A percentile compares a stretch with the other conserved stretches of the same genome.
Evolutionary conservation across 2,329 filamentous ascomycete species (phyloP).

Genomic region (Fusarium agapanthi): DNA sequence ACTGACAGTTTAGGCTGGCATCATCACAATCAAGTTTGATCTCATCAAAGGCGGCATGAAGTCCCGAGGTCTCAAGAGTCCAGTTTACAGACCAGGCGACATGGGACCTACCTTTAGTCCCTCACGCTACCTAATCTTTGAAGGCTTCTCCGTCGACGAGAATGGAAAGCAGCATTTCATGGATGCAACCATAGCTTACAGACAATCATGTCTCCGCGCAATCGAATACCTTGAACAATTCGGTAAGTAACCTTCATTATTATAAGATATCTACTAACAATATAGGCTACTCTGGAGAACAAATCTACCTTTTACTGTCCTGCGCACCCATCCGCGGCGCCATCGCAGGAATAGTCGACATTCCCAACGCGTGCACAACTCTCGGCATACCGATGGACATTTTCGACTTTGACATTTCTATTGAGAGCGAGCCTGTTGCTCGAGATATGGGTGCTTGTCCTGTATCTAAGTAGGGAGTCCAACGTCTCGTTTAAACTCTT

Average conservation of each 20-base stretch:
- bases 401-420: constrained; percentile 91
- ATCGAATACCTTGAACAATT: constrained; percentile 51
- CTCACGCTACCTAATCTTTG: constrained; percentile 43
- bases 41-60: constrained; percentile 84
- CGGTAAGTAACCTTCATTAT: constrained; percentile 16
- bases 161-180: constrained; percentile 89
- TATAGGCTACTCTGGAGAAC: constrained; percentile 67
- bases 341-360: constrained; percentile 88
- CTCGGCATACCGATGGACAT: constrained; percentile 91
- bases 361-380: constrained; percentile 91
- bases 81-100: constrained; percentile 84
- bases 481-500: constrained; percentile 34
- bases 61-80: constrained; percentile 80
- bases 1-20: constrained; percentile 62
- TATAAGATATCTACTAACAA: neutral
- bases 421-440: constrained; percentile 59
- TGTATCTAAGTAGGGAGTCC: constrained; percentile 25
- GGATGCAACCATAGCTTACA: constrained; percentile 86
- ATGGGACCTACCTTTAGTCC: constrained; percentile 34
- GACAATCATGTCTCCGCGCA: constrained; percentile 75
- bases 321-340: constrained; percentile 90
- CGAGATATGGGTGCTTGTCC: constrained; percentile 42
- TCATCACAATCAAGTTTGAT: constrained; percentile 89
- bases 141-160: constrained; percentile 91
- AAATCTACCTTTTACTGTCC: constrained; percentile 85